Base-by-base conservation (phyloP, 1,284 basidiomycete genomes). In the Puccinia hordei region DNA sequence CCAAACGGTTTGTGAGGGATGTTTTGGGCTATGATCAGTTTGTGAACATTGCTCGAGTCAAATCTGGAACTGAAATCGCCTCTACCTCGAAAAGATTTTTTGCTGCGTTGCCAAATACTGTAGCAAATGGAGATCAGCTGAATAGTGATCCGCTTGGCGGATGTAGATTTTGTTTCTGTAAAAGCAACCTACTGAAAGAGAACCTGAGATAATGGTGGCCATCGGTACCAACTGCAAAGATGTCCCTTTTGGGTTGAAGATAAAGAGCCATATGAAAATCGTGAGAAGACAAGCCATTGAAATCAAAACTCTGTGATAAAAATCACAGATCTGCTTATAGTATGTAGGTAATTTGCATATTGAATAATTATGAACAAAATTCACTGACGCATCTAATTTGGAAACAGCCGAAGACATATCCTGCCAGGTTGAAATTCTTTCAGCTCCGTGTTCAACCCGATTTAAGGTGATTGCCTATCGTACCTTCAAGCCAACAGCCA, bases 151-250 rank as follows among this genome's bases (percentile, higher is more conserved):
- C n/a, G n/a, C n/a, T n/a, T n/a, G n/a, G n/a, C n/a, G n/a, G 81
- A 63, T 71, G 8, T 41, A 17, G 2, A 63, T 1, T 63, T 41
- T 41, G 9, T 10, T 53, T 46, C 5, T 27, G 61, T 38, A 44
- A 71, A 4, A 17, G n/a, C 2, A 24, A 38, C 53, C 61, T 59
- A 66, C 74, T 51, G 33, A 76, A 76, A 17, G 85, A 85, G 76
- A 86, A 2, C 85, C 85, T 6, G 85, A 82, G 19, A 93, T 89
- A 82, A 93, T 90, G 0, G 92, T 92, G 8, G 92, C 92, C 49
- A 93, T 87, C 19, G 92, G 92, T 13, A 93, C 92, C 46, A 93
- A 88, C 3, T 92, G 93, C n/a, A 89, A 87, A 33, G 93, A 83
- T 0, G 92, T 92, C 82, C 92, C 88, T 73, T 86, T 87, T n/a